Percentiles rank a stretch among this genome's conserved stretches.
phyloP scores from a whole-genome alignment of 1,284 basidiomycete genomes.

The Boletus semigastroideus region DNA sequence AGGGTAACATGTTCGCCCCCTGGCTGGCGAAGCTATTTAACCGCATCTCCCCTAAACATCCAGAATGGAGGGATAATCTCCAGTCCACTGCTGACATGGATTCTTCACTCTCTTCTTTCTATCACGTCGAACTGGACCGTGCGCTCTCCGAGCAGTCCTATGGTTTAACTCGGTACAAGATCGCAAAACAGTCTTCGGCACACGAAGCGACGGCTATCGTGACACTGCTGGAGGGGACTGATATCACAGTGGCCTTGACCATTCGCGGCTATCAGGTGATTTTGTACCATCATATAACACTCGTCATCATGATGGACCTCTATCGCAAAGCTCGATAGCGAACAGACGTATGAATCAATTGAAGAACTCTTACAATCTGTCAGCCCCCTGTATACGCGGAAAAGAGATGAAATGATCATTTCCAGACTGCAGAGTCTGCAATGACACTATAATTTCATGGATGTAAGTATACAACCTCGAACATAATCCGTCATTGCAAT shows the following conservation, averaged over 20 bases:
- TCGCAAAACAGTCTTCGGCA: constrained; percentile 36
- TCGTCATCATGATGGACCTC: constrained; percentile 8
- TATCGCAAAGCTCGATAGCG: constrained; percentile 17
- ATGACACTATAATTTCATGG: constrained; percentile 15
- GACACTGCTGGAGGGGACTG: constrained; percentile 53
- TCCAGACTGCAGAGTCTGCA: constrained; percentile 48
- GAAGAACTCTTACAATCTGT: constrained; percentile 53
- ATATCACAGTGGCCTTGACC: constrained; percentile 48
- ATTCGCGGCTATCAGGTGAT: constrained; percentile 53
- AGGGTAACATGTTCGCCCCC: constrained; percentile 26
- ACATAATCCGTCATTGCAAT: background rate
- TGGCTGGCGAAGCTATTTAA: constrained; percentile 36
- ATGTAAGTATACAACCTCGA: constrained; percentile 8
- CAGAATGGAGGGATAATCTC: constrained; percentile 17
- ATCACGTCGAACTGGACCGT: constrained; percentile 49
- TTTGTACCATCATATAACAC: background rate
- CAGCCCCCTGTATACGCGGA: constrained; percentile 51
- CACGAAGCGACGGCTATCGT: constrained; percentile 54
- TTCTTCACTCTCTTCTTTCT: constrained; percentile 40
- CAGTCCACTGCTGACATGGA: constrained; percentile 18
- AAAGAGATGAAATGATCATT: constrained; percentile 46
- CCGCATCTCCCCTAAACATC: constrained; percentile 8
- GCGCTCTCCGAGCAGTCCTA: constrained; percentile 60
- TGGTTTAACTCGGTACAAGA: constrained; percentile 49
- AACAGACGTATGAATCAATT: constrained; percentile 49